Conservation (phyloP, 768 basidiomycete genomes). For the Aureoboletus auriporus region DNA sequence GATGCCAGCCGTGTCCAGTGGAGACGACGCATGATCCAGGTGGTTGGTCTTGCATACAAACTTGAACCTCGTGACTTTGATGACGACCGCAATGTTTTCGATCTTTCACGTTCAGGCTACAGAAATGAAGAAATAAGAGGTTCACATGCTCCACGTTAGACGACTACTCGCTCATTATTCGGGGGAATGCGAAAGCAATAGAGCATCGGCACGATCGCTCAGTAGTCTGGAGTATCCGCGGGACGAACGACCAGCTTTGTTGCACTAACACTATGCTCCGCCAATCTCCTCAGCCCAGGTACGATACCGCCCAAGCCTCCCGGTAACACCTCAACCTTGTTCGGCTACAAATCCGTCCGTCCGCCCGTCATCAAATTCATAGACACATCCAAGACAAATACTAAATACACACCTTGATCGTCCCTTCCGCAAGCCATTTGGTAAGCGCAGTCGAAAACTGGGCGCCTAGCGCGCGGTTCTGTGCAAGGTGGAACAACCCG, state of each 20-base stretch:
- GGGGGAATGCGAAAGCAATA: no score
- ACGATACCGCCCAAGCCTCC: conserved; percentile 33
- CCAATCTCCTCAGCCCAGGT: conserved; percentile 29
- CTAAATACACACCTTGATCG: conserved; percentile 10
- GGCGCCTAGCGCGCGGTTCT: conserved; percentile 7
- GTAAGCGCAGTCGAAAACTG: conserved; percentile 9
- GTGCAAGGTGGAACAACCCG: conserved; percentile 3
- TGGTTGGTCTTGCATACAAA: no score
- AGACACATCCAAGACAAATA: no score
- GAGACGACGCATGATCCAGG: no score
- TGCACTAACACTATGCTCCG: conserved; percentile 31
- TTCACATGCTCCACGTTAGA: no score
- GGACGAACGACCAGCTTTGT: conserved; percentile 35
- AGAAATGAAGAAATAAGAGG: no score
- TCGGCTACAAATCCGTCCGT: conserved; percentile 24
- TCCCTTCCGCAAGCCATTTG: conserved; percentile 15
- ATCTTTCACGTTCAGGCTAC: no score
- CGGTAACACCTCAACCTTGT: conserved; percentile 35
- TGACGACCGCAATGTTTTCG: no score
- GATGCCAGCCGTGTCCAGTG: neutral
- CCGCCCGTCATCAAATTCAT: no score
- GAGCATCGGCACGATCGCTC: neutral
- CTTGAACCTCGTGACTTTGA: no score
- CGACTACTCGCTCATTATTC: no score
- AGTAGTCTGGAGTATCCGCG: conserved; percentile 3